Evolutionary conservation across 179 eudicot species (phyloP).

Genomic region (Heliamphora pulchella): DNA sequence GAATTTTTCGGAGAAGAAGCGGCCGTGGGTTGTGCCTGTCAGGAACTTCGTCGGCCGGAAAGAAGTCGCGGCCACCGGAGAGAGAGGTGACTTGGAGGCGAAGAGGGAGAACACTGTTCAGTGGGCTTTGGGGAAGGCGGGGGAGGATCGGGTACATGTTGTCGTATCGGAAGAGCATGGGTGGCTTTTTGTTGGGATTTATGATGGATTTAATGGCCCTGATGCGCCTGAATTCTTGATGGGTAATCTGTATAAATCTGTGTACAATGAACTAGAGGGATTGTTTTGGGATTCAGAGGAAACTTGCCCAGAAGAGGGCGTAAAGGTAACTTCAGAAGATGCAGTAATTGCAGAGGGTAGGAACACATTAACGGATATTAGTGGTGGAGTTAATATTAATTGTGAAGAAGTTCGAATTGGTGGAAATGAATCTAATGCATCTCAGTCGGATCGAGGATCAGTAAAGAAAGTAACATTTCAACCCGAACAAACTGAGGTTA

Average conservation of each 20-base stretch:
- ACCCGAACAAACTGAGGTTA: constrained; percentile 36
- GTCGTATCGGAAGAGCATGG: constrained; percentile 93
- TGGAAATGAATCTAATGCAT: constrained; percentile 10
- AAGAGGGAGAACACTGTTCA: constrained; percentile 63
- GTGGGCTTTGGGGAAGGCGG: constrained; percentile 97
- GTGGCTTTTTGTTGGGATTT: constrained; percentile 97
- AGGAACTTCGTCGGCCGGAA: constrained; percentile 47
- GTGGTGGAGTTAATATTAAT: constrained; percentile 15
- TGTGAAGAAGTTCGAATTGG: constrained; percentile 17
- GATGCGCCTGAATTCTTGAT: constrained; percentile 97
- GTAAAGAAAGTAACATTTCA: constrained; percentile 70
- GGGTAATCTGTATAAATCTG: constrained; percentile 79
- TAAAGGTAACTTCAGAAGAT: constrained; percentile 22
- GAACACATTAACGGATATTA: neutral
- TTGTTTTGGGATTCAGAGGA: constrained; percentile 79
- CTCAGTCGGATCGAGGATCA: constrained; percentile 18
- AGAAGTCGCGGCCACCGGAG: constrained; percentile 23
- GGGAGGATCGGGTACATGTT: constrained; percentile 97
- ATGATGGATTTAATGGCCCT: constrained; percentile 97
- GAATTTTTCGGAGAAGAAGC: constrained; percentile 72
- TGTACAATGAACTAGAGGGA: constrained; percentile 71
- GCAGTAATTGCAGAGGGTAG: constrained; percentile 15
- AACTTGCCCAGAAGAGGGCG: constrained; percentile 14
- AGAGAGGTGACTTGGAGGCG: constrained; percentile 24
- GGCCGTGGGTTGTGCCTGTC: constrained; percentile 93